Evolutionary conservation across 2,329 filamentous ascomycete species (phyloP), one percentile per base, ranked within the genome.

Genomic region (Nemania serpens): DNA sequence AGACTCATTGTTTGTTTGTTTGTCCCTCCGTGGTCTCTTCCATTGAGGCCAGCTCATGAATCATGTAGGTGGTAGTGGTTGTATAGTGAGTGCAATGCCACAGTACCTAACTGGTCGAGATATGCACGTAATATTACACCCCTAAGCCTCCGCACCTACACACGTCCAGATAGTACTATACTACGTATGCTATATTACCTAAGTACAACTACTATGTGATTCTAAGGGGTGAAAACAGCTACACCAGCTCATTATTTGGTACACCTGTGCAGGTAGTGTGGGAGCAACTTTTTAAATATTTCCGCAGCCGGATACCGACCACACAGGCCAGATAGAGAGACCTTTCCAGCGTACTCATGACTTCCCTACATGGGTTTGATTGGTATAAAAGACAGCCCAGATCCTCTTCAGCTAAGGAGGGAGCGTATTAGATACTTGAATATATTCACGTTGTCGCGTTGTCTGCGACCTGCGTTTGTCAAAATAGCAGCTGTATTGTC

Each of bases 121-220:
- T 68, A 70, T 70, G 69, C 69, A 70, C 66, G 68, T 70, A 70
- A 70, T 70, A 64, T 64, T 61, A 47, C 59, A 15, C 51, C 47
- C 55, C 22, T 47, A 62, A 58, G 50, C 55, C 55, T 58, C 59
- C 50, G 25, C 49, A 41, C 45, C 25, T 54, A 39, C 47, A 33
- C 41, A 25, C 43, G 34, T 20, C 46, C 22, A 53, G 25, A 48
- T 51, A 50, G 33, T 36, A 43, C 48, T 34, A 43, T 53, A 43
- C 34, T 15, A n/a, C 18, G n/a, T 46, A 46, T 39, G 36, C 36
- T 39, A 39, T 39, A 12, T 36, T 12, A 13, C 20, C 9, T 46
- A 46, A 54, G 34, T 47, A 39, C 37, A n/a, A 47, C 59, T 47
- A 29, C 25, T 29, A 49, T 20, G 37, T 55, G 50, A 51, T 51